phyloP scores from a whole-genome alignment of 108 stramenopile species.

The Conticribra weissflogii region DNA sequence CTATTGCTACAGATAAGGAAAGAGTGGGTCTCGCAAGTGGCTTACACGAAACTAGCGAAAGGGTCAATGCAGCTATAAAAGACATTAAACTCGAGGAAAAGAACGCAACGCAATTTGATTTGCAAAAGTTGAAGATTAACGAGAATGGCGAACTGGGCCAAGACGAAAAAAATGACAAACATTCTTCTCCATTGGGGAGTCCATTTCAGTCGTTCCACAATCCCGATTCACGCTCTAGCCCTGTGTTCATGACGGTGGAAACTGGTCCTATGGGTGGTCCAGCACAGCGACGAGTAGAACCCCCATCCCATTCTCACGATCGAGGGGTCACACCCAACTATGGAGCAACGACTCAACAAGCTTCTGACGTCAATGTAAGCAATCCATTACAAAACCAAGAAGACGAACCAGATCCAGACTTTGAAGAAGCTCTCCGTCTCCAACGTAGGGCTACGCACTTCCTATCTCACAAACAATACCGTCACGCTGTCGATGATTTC shows the following conservation, averaged over 20 bases:
- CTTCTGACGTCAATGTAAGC: slow-evolving; percentile 5
- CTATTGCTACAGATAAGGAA: slow-evolving; percentile 66
- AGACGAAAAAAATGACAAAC: not conserved
- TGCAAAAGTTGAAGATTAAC: slow-evolving; percentile 30
- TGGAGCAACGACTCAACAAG: not conserved
- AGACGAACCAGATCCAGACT: slow-evolving; percentile 79
- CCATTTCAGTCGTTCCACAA: slow-evolving; percentile 13
- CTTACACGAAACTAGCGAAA: slow-evolving; percentile 15
- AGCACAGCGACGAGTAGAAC: slow-evolving; percentile 34
- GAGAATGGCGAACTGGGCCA: slow-evolving; percentile 19
- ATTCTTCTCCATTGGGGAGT: slow-evolving; percentile 6
- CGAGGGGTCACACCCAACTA: not conserved
- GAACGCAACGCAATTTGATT: too few relatives aligned
- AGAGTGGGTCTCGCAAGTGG: slow-evolving; percentile 46
- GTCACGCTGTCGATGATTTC: slow-evolving; percentile 82
- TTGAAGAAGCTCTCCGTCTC: slow-evolving; percentile 89
- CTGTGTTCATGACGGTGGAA: slow-evolving; percentile 31
- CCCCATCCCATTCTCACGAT: slow-evolving; percentile 7
- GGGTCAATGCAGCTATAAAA: slow-evolving; percentile 24
- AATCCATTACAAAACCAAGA: slow-evolving; percentile 11
- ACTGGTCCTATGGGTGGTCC: slow-evolving; percentile 51
- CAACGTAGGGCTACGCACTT: slow-evolving; percentile 76
- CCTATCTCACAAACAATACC: slow-evolving; percentile 78
- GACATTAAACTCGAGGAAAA: too few relatives aligned
- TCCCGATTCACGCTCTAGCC: slow-evolving; percentile 17